Percentiles rank a stretch among this genome's conserved stretches.
Conservation (phyloP, 306 rosid genomes). For the Dalbergia oliveri region DNA sequence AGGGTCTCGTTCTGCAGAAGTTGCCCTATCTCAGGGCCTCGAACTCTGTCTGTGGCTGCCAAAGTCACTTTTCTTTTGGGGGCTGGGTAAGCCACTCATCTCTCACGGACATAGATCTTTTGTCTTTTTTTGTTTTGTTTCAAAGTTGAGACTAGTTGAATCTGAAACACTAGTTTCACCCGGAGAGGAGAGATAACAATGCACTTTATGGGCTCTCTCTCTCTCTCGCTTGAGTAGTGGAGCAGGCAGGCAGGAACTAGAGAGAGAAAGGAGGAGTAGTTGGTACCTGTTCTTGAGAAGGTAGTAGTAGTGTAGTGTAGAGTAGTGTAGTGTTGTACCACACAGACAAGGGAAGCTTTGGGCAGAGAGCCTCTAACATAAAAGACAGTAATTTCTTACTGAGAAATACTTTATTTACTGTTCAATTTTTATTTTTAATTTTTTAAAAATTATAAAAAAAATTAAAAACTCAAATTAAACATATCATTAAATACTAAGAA, state of each 20-base stretch:
- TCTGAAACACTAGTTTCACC: not conserved
- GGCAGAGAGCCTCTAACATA: conserved; percentile 61
- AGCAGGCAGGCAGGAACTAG: conserved; percentile 18
- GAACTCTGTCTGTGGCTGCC: conserved; percentile 33
- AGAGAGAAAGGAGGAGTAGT: conserved; percentile 21
- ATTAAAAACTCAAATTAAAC: no score
- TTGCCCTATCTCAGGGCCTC: conserved; percentile 3
- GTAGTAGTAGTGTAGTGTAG: not conserved
- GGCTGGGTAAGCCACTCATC: not conserved
- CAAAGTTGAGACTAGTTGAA: not conserved
- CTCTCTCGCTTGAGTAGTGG: no score
- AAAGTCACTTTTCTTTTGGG: conserved; percentile 42
- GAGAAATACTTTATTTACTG: no score
- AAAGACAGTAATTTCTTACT: conserved; percentile 28
- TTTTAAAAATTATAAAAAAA: no score
- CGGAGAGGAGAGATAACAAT: not conserved
- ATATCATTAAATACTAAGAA: no score
- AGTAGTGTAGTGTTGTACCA: not conserved
- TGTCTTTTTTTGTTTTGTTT: not conserved
- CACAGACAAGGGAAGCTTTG: conserved; percentile 60
- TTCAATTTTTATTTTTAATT: no score
- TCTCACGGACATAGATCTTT: not conserved
- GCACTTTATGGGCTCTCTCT: not conserved
- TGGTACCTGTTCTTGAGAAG: conserved; percentile 40
- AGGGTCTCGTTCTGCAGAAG: conserved; percentile 26